Evolutionary conservation across 2,329 filamentous ascomycete species (phyloP), one percentile per base, ranked within the genome.

Genomic region (Botrytis galanthina): DNA sequence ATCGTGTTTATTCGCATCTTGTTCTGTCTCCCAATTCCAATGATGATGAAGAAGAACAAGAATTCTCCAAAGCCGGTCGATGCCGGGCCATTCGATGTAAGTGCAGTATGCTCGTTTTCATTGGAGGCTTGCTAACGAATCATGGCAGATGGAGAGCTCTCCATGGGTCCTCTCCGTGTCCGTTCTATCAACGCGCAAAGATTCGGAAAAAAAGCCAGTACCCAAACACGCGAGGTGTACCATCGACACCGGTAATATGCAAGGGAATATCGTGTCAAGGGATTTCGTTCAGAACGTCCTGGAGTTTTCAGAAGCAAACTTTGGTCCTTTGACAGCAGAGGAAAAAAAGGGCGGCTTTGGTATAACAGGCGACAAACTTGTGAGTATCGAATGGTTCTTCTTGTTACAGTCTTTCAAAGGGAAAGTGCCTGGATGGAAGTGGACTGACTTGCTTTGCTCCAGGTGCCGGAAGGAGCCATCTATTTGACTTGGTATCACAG

Each of bases 171-270:
- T 74, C 4, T 64, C 72, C 12, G 75, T 76, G 37, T 62, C 67
- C 10, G 75, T 76, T 48, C 59, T 75, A 42, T 76, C 75, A 16
- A 70, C 63, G 16, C 60, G 69, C n/a, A 63, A 39, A 29, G 73
- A 76, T 59, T 64, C 61, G 6, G 26, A 70, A 1, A 71, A 69
- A 59, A 72, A 75, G n/a, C 66, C 46, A 1, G 69, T 75, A 39
- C 57, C 71, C 10, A 75, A 74, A 67, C 46, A 57, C 42, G 75
- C 74, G 6, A 74, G 74, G 37, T 78, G 76, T 26, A 77, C 75
- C 3, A 70, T 78, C 12, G 76, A 78, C n/a, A 78, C 76, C 20
- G 76, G 76, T 6, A 78, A 78, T 39, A 59, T 76, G 68, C 75
- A 76, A 71, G 75, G 75, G 16, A 76, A 78, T 16, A 73, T 78